Evolutionary conservation across 768 basidiomycete genomes (phyloP), one percentile per base, ranked within the genome.

Genomic region (Termitomyces sp.): DNA sequence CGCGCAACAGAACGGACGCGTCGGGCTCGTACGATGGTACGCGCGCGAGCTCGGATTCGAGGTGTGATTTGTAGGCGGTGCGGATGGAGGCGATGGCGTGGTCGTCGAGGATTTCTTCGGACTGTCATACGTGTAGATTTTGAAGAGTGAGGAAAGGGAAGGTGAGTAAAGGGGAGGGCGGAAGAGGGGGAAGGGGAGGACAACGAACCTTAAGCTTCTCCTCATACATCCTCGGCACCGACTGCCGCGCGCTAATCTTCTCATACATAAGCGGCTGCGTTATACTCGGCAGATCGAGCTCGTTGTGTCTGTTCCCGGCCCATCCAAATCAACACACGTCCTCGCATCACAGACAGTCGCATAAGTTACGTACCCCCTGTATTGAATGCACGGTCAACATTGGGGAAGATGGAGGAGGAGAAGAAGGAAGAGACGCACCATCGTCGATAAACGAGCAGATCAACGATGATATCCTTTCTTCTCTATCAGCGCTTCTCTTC

Each of bases 231-330:
- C 85, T 77, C 5, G 92, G 92, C 5, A 94, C 91, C 12, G 88
- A 89, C 45, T 78, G 82, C 47, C 93, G 77, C 0, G 85, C 80
- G 6, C 85, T 81, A 64, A 96, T 95, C 72, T 89, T 84, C 69
- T 90, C 80, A 71, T 97, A 97, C 94, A 96, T 97, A 9, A 87
- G 73, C 0, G 95, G 94, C 57, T 88, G 89, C 0, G 95, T 96
- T 68, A 93, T 90, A 16, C 84, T 83, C 0, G 92, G 92, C 51
- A 94, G 81, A 65, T 95, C 91, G 31, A 94, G 79, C 69, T 95
- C 93, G 64, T 95, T 95, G 68, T 95, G 93, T 2, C 92, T 91
- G 38, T 43, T 12, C 14, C 17, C 8, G 6, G 9, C 14, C 14
- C n/a, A 16, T 53, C 40, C 35, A 11, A 7, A 42, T 41, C 5